A percentile compares a stretch with the other conserved stretches of the same genome.
Conservation (phyloP, 129 eudicot genomes). For the Daucus carota region DNA sequence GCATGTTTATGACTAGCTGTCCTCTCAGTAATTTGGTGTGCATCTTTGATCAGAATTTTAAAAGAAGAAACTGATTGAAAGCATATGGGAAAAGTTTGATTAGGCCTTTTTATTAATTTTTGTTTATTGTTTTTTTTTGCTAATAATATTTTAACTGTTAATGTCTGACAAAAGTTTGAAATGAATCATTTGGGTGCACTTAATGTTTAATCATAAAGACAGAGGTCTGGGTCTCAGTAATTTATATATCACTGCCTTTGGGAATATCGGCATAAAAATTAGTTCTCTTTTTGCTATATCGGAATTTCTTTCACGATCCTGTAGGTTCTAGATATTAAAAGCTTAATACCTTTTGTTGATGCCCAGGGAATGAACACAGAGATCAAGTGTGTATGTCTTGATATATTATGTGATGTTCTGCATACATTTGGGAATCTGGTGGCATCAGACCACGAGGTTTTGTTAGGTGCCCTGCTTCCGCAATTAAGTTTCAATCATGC, state of each 20-base stretch:
- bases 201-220: background rate
- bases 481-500: conserved; percentile 91
- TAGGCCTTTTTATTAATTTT: background rate
- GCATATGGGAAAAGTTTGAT: background rate
- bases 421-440: conserved; percentile 91
- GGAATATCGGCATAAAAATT: background rate
- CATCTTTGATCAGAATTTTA: too few relatives aligned
- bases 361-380: conserved; percentile 74
- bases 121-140: background rate
- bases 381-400: conserved; percentile 94
- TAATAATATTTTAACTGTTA: too few relatives aligned
- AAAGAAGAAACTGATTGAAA: too few relatives aligned
- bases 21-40: too few relatives aligned
- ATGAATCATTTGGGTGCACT: background rate
- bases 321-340: background rate
- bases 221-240: background rate
- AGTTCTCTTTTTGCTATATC: background rate
- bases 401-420: conserved; percentile 78
- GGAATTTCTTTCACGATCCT: background rate
- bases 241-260: background rate
- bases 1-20: background rate
- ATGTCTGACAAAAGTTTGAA: background rate
- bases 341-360: background rate
- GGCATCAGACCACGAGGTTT: conserved; percentile 73
- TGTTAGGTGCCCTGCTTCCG: conserved; percentile 72